Percentiles rank a stretch among this genome's conserved stretches.
Conservation (phyloP, 192 early-diverging fungal genomes). For the Fimicolochytrium jonesii region DNA sequence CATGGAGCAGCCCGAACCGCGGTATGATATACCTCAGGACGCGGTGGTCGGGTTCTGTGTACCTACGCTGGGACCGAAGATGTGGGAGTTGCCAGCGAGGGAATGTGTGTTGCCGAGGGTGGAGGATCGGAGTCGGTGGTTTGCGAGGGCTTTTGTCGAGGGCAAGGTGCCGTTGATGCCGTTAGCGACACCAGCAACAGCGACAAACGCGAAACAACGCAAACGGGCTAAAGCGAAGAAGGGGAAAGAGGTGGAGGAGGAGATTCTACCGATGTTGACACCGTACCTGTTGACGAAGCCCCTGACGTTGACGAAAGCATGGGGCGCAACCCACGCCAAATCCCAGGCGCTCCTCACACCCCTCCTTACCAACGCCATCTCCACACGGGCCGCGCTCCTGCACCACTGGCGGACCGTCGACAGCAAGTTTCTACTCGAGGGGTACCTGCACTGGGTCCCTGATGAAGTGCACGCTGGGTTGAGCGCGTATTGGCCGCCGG, state of each 20-base stretch:
- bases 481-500: constrained; percentile 38
- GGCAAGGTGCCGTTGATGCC: constrained; percentile 32
- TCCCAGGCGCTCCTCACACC: constrained; percentile 31
- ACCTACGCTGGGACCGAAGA: constrained; percentile 48
- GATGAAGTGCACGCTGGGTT: constrained; percentile 35
- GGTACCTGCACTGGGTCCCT: constrained; percentile 44
- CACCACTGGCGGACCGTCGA: constrained; percentile 35
- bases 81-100: constrained; percentile 47
- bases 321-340: constrained; percentile 39
- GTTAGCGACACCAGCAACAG: neutral
- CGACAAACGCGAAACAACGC: constrained; percentile 7
- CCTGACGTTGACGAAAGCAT: constrained; percentile 39
- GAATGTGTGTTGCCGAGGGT: constrained; percentile 35
- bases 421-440: constrained; percentile 33
- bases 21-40: constrained; percentile 49
- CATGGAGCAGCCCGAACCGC: constrained; percentile 69
- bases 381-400: constrained; percentile 20
- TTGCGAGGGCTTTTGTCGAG: constrained; percentile 50
- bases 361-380: constrained; percentile 24
- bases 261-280: constrained; percentile 19
- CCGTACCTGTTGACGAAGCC: constrained; percentile 40
- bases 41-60: constrained; percentile 33
- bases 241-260: neutral
- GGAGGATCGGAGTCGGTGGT: constrained; percentile 27
- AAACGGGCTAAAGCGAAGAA: constrained; percentile 4